These are phyloP conservation scores for Stropharia rugosoannulata DNA, from an alignment of 768 basidiomycete species.

Conservation along the genomic window DNA sequence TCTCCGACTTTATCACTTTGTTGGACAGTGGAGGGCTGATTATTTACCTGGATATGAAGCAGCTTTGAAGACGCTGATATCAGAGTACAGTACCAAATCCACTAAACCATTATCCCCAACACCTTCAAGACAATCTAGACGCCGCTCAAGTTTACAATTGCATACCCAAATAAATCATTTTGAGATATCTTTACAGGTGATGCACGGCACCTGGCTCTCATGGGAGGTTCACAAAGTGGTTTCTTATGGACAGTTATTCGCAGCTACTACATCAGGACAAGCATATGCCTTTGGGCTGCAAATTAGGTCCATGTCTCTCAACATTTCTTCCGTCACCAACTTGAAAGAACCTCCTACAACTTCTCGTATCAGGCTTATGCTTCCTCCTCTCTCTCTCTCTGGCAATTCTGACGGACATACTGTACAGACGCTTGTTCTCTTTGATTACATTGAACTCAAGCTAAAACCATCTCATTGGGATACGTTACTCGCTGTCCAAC, in stretches of 20 bases:
- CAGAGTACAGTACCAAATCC: conserved; percentile 53
- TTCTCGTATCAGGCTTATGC: conserved; percentile 57
- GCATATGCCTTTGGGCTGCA: conserved; percentile 62
- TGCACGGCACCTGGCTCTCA: conserved; percentile 86
- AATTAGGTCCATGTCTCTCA: conserved; percentile 58
- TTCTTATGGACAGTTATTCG: conserved; percentile 43
- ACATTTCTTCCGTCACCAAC: conserved; percentile 51
- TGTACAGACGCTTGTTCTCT: conserved; percentile 53
- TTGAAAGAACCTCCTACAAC: conserved; percentile 32
- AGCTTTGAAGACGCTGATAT: conserved; percentile 60
- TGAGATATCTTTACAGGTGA: conserved; percentile 72
- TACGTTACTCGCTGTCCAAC: conserved; percentile 77
- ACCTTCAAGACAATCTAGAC: conserved; percentile 24
- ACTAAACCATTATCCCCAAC: conserved; percentile 31
- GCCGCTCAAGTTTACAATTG: conserved; percentile 40
- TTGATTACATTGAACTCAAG: conserved; percentile 71
- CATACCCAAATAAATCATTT: conserved; percentile 51
- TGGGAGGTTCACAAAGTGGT: conserved; percentile 61
- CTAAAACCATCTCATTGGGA: conserved; percentile 86
- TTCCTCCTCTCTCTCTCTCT: conserved; percentile 65
- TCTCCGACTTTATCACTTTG: conserved; percentile 71
- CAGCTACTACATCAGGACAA: conserved; percentile 26
- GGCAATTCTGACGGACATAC: conserved; percentile 51
- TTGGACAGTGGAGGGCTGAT: conserved; percentile 81
- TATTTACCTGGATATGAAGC: conserved; percentile 75